Percentiles rank a stretch among this genome's conserved stretches.
Evolutionary conservation across 257 asterid species (phyloP).

Genomic region (Gardenia jasminoides): DNA sequence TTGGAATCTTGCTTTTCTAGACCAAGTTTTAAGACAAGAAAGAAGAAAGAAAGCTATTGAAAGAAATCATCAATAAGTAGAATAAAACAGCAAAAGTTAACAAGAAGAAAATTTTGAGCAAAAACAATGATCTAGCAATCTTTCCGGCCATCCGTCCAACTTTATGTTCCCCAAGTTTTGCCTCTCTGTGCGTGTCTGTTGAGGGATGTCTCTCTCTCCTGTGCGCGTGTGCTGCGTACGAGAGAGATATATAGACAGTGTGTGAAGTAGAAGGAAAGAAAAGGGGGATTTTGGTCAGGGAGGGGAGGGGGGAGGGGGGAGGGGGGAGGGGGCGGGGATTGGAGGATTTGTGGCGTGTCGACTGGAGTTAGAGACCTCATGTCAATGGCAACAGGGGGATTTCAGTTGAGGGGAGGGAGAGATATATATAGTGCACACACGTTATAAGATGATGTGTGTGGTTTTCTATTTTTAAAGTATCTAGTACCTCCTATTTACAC

Average conservation of each 20-base stretch:
- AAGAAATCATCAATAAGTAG: neutral
- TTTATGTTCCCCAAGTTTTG: neutral
- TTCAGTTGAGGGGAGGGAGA: neutral
- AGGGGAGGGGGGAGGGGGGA: neutral
- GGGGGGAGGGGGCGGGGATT: neutral
- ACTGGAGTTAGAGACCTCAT: slow-evolving; percentile 19
- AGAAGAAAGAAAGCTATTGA: neutral
- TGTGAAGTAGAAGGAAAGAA: neutral
- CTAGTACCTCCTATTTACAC: neutral
- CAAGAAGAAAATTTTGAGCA: neutral
- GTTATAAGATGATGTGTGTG: neutral
- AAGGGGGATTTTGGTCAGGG: neutral
- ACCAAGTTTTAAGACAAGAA: neutral
- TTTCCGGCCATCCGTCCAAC: slow-evolving; percentile 4
- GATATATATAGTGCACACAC: neutral
- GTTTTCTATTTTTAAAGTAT: too few species aligned
- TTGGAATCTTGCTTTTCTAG: neutral
- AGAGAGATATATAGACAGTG: neutral
- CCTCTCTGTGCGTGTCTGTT: neutral
- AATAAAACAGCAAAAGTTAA: neutral
- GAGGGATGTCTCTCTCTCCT: neutral
- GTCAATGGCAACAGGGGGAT: slow-evolving; percentile 17
- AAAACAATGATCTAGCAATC: slow-evolving; percentile 9
- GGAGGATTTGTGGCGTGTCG: neutral
- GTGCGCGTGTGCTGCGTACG: neutral